Percentiles rank a stretch among this genome's conserved stretches.
These are phyloP conservation scores for Allium cepa DNA, from an alignment of 106 monocot species.

Conservation along the genomic window DNA sequence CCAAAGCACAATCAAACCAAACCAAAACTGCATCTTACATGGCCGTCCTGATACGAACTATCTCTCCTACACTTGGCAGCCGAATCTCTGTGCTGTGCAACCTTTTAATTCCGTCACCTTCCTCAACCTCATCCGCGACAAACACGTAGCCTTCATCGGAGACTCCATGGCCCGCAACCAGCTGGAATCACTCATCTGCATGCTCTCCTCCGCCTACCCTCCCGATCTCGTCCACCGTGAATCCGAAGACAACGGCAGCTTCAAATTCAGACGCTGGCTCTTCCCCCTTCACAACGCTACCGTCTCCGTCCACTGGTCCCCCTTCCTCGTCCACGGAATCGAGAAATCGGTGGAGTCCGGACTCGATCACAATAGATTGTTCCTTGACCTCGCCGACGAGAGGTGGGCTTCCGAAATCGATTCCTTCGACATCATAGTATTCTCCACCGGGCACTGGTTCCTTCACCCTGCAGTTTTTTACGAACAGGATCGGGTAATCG, in stretches of 20 bases:
- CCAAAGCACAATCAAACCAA: conserved; percentile 31
- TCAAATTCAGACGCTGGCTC: conserved; percentile 54
- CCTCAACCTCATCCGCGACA: conserved; percentile 25
- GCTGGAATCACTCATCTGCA: conserved; percentile 68
- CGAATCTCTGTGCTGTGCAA: conserved; percentile 29
- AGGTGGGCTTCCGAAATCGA: conserved; percentile 49
- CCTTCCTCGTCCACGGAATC: conserved; percentile 64
- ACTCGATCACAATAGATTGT: conserved; percentile 51
- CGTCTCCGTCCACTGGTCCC: conserved; percentile 86
- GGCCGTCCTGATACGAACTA: conserved; percentile 60
- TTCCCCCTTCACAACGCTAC: conserved; percentile 52
- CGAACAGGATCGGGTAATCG: conserved; percentile 33
- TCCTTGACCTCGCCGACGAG: conserved; percentile 51
- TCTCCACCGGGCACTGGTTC: conserved; percentile 86
- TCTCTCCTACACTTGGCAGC: conserved; percentile 51
- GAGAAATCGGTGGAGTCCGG: conserved; percentile 56
- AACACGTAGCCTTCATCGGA: conserved; percentile 62
- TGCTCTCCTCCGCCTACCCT: conserved; percentile 27
- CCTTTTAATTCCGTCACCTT: conserved; percentile 29
- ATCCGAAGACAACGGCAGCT: conserved; percentile 19
- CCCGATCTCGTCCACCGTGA: conserved; percentile 33
- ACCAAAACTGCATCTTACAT: conserved; percentile 65
- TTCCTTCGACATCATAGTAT: conserved; percentile 38
- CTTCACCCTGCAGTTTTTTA: conserved; percentile 61
- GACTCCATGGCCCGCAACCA: conserved; percentile 75